A percentile compares a stretch with the other conserved stretches of the same genome.
These are phyloP conservation scores for Beauveria sp. DNA, from an alignment of 2,329 filamentous ascomycete genomes.

Conservation along the genomic window DNA sequence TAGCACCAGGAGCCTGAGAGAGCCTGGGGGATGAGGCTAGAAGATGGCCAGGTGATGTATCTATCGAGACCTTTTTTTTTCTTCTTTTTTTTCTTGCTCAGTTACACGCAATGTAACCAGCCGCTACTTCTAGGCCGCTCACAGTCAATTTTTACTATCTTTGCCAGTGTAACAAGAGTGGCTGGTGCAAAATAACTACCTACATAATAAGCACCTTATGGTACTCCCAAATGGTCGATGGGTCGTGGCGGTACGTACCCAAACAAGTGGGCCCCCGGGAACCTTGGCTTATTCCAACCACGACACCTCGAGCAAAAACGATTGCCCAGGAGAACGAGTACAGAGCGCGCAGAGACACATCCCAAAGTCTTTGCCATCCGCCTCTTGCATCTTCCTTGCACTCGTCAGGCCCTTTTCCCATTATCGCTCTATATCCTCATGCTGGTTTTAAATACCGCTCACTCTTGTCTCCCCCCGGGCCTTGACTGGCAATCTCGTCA, in stretches of 20 bases:
- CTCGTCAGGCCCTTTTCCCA: conserved; percentile 8
- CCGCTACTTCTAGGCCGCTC: background rate
- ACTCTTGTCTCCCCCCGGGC: background rate
- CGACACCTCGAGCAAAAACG: conserved; percentile 32
- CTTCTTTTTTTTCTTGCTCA: background rate
- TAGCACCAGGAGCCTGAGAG: background rate
- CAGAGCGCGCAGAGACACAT: conserved; percentile 12
- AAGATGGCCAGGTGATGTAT: background rate
- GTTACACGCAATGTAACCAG: background rate
- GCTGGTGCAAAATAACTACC: background rate
- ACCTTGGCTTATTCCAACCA: conserved; percentile 32
- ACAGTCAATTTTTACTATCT: background rate
- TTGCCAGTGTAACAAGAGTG: background rate
- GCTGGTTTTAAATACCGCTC: conserved; percentile 13
- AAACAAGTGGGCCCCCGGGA: conserved; percentile 10
- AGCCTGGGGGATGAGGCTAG: background rate
- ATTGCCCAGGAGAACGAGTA: conserved; percentile 25
- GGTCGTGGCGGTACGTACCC: background rate
- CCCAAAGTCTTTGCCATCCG: conserved; percentile 17
- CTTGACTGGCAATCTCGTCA: conserved; percentile 1
- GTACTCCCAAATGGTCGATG: background rate
- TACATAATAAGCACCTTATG: background rate
- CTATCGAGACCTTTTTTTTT: too few relatives aligned
- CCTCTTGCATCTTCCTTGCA: conserved; percentile 15
- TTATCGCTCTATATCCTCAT: conserved; percentile 8